Base-by-base conservation (phyloP, 1,284 basidiomycete species). In the Trametes versicolor region DNA sequence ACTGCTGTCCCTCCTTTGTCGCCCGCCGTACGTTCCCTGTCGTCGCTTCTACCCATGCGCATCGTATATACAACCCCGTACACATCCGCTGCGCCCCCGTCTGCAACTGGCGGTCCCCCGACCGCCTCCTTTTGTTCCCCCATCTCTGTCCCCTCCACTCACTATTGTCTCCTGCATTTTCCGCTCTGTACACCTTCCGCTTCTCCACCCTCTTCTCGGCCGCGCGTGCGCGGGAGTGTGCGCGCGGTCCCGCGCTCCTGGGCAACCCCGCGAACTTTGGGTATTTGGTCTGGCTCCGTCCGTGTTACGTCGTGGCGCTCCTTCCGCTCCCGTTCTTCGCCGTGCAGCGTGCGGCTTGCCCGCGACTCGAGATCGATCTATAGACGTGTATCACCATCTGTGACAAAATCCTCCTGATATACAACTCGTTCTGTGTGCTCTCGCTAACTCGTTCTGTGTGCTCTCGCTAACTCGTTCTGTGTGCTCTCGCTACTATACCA, bases 311-410 rank as follows among this genome's bases (percentile, higher is more conserved):
- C 37, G 37, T 56, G 23, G 29, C 27, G 37, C 27, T 51, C 54
- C 36, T 36, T 27, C 23, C 32, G 29, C 7, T 37, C 32, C 56
- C 32, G 29, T 45, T 17, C 49, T 19, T 50, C 36, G 43, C 41
- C 34, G 23, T 47, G 29, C 49, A 50, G 29, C 49, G 49, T 32
- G 55, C 32, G 27, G 17, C 51, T n/a, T 23, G 36, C 12, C 12
- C 23, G 36, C 53, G 37, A 5, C 54, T 50, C 36, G 36, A 55
- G 53, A 47, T 29, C 59, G 56, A 62, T 62, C 63, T 62, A 69
- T 69, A 69, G 67, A 69, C 64, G 62, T 69, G 67, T 69, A 69
- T 69, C 62, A 69, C 27, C 67, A 69, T 60, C 61, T 60, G 59
- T 66, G 58, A 27, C 60, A 62, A 67, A 64, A 64, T 21, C 50